Evolutionary conservation across 2,329 filamentous ascomycete species (phyloP).

Genomic region (Sporothrix sp.): DNA sequence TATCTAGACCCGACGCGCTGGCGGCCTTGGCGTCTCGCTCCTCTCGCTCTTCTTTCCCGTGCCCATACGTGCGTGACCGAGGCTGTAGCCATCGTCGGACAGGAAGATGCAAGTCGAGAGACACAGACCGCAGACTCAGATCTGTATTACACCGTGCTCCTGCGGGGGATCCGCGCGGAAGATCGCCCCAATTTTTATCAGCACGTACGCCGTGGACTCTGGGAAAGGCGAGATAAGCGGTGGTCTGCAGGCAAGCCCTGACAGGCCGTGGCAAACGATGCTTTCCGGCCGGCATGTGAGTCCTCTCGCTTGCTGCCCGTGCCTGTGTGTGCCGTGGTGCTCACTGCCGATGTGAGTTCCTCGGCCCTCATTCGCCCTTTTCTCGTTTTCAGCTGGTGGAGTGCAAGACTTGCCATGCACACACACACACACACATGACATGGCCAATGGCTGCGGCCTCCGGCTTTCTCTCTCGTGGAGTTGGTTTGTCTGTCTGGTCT

Average conservation of each 20-base stretch:
- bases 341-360: no score
- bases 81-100: conserved; percentile 6
- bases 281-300: conserved; percentile 2
- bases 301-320: background rate
- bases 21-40: no score
- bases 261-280: no score
- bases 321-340: no score
- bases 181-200: background rate
- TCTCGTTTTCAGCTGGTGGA: background rate
- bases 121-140: conserved; percentile 3
- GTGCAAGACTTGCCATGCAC: background rate
- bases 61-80: conserved; percentile 5
- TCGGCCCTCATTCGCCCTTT: background rate
- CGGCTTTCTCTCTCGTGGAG: no score
- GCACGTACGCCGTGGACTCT: background rate
- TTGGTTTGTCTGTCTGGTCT: no score
- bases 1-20: no score
- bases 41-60: background rate
- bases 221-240: background rate
- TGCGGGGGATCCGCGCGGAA: background rate
- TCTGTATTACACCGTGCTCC: background rate
- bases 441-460: no score
- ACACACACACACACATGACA: no score
- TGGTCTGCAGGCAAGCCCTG: background rate
- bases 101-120: conserved; percentile 1